A percentile compares a stretch with the other conserved stretches of the same genome.
These are phyloP conservation scores for Ensete ventricosum DNA, from an alignment of 176 grass and related monocot genomes.

Conservation along the genomic window DNA sequence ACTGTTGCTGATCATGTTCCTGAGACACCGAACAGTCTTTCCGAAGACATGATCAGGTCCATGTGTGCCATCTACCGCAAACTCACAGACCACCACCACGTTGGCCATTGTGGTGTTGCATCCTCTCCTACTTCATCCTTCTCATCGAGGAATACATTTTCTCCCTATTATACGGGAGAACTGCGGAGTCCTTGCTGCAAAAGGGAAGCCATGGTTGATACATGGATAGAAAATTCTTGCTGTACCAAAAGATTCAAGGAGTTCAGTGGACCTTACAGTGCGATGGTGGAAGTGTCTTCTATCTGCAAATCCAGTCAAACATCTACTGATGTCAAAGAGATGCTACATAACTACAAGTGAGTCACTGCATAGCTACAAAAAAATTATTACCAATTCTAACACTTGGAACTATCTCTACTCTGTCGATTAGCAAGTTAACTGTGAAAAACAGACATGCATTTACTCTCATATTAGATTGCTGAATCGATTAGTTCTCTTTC, in stretches of 20 bases:
- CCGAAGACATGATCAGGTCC: constrained; percentile 83
- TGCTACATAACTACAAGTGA: constrained; percentile 75
- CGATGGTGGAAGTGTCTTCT: constrained; percentile 59
- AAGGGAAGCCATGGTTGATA: constrained; percentile 48
- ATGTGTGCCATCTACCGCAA: constrained; percentile 68
- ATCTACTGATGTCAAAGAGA: constrained; percentile 39
- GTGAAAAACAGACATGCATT: not conserved
- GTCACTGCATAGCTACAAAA: constrained; percentile 1
- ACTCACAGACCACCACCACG: constrained; percentile 28
- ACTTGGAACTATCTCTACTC: no score
- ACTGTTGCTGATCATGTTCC: constrained; percentile 83
- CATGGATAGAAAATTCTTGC: constrained; percentile 36
- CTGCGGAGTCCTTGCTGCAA: constrained; percentile 63
- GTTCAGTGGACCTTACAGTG: constrained; percentile 53
- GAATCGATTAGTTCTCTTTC: constrained; percentile 10
- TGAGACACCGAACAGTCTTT: constrained; percentile 81
- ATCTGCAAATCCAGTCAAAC: constrained; percentile 51
- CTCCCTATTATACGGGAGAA: constrained; percentile 52
- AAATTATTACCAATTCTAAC: no score
- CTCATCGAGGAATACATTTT: constrained; percentile 57
- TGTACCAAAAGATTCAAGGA: constrained; percentile 33
- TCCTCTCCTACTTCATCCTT: constrained; percentile 90
- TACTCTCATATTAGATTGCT: not conserved
- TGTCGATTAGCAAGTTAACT: no score
- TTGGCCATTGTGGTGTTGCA: constrained; percentile 29